Base-by-base conservation (phyloP, 2,329 filamentous ascomycete genomes). In the Ilyonectria robusta region DNA sequence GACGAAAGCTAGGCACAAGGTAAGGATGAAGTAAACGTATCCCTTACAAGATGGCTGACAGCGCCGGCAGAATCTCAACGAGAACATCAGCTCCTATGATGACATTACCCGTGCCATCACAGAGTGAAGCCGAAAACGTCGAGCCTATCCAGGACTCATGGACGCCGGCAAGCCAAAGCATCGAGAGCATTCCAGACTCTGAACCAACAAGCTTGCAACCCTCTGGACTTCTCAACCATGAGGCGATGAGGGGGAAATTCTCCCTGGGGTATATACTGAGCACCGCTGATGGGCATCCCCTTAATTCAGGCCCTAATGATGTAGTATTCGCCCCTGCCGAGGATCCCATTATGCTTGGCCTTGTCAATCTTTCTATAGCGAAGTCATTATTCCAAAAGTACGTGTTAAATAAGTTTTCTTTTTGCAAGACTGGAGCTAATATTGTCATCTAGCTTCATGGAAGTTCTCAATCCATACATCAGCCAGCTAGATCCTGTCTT, bases 391-490 rank as follows among this genome's bases (percentile, higher is more conserved):
- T 59, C 11, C 44, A 68, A 26, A 62, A 65, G 66, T 68, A n/a
- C 4, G 46, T 19, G 1, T 11, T 4, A 2, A 2, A 21, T 26
- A 0, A 6, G 4, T 6, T 26, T 6, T 17, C 44, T 6, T 47
- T 6, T 7, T 15, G 15, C 13, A 17, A 2, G 11, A 7, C 4
- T 23, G 21, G 2, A 33, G 26, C 23, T 23, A 40, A 23, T n/a
- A 29, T 17, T 2, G 13, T 23, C 1, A 10, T 6, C 37, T 46
- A 68, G 81, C 21, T 83, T 83, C 63, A 79, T 83, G 63, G 69
- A 71, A 29, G 78, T 77, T 55, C 72, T 82, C 26, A 83, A 83
- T 55, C 79, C 80, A 1, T 83, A 80, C n/a, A 80, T 83, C 23
- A 78, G 78, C 65, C 81, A 82, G 58, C 72, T 83, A 11, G 81